Evolutionary conservation across 169 alveolate species (phyloP), one percentile per base, ranked within the genome.

Genomic region (Eimeria praecox): DNA sequence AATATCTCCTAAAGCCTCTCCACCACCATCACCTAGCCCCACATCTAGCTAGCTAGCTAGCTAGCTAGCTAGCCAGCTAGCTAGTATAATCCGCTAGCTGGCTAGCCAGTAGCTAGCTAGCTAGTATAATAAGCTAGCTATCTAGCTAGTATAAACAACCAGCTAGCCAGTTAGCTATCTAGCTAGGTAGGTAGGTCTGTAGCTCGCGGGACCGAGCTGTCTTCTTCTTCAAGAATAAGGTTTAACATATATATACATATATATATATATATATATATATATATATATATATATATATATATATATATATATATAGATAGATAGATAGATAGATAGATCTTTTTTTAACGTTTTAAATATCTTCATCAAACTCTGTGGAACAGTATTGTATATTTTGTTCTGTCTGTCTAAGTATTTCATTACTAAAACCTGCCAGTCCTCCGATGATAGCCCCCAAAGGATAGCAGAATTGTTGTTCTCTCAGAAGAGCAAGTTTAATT

Each of bases 381-480:
- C 96, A 95, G 89, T 97, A 96, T 69, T 96, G 93, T 73, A 97
- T 52, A 94, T 97, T 97, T 75, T 97, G 98, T 52, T 94, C 96
- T 56, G 97, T 97, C 83, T 97, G 98, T 24, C 99, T 94, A 42
- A 97, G 97, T 66, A 97, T 96, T 96, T 97, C 98, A 88, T 88
- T 86, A 71, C 94, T 88, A 35, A 78, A 33, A 40, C 97, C 95
- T 0, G 94, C 99, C 30, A 98, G 77, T 42, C 99, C 99, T 42
- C 99, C 99, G 52, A 98, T 97, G 38, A 98, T 80, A 5, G 99
- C 98, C 22, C 99, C 99, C 5, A 99, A 96, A 8, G 99, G 99
- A 90, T 98, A 98, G 96, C 99, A 98, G 94, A 98, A 98, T 42
- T 97, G 97, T 89, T 98, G 99, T 92, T 98, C 99, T 52, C 98